These are phyloP conservation scores for Aspergillus versicolor DNA, from an alignment of 2,329 filamentous ascomycete species.

Conservation along the genomic window DNA sequence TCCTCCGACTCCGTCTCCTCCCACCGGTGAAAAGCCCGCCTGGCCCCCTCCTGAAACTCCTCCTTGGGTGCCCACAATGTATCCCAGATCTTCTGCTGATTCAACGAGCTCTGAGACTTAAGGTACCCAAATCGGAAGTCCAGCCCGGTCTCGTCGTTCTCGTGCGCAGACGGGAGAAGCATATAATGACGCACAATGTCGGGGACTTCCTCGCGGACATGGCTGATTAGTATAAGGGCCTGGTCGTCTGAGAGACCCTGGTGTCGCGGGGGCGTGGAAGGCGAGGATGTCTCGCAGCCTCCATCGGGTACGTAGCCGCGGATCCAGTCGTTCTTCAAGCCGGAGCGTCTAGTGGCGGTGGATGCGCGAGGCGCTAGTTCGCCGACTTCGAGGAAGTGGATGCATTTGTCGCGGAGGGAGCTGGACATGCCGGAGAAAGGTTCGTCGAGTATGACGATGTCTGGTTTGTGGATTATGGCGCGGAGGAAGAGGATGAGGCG, in stretches of 20 bases:
- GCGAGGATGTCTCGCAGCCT: background rate
- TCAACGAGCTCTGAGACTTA: slow-evolving; percentile 19
- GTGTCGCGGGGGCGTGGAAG: slow-evolving; percentile 15
- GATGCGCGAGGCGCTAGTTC: slow-evolving; percentile 40
- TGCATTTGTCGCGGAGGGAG: slow-evolving; percentile 78
- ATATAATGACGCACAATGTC: slow-evolving; percentile 80
- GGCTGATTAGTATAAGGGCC: slow-evolving; percentile 87
- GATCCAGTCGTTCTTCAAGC: slow-evolving; percentile 13
- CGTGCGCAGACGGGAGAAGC: slow-evolving; percentile 61
- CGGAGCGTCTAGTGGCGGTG: slow-evolving; percentile 15
- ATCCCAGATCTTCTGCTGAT: slow-evolving; percentile 28
- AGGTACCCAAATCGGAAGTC: slow-evolving; percentile 35
- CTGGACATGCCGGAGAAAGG: slow-evolving; percentile 85
- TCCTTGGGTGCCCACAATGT: slow-evolving; percentile 26
- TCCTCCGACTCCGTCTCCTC: background rate
- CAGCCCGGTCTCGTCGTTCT: slow-evolving; percentile 22
- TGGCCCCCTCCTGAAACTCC: slow-evolving; percentile 12
- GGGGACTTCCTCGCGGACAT: slow-evolving; percentile 87
- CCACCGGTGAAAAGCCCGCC: background rate
- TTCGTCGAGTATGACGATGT: slow-evolving; percentile 83
- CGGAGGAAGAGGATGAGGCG: slow-evolving; percentile 81
- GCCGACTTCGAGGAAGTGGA: slow-evolving; percentile 72
- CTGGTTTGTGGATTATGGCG: slow-evolving; percentile 74
- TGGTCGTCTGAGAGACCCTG: slow-evolving; percentile 67
- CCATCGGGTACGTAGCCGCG: slow-evolving; percentile 7